These are phyloP conservation scores for Cercospora sesami DNA, from an alignment of 2,329 filamentous ascomycete species.

Conservation along the genomic window DNA sequence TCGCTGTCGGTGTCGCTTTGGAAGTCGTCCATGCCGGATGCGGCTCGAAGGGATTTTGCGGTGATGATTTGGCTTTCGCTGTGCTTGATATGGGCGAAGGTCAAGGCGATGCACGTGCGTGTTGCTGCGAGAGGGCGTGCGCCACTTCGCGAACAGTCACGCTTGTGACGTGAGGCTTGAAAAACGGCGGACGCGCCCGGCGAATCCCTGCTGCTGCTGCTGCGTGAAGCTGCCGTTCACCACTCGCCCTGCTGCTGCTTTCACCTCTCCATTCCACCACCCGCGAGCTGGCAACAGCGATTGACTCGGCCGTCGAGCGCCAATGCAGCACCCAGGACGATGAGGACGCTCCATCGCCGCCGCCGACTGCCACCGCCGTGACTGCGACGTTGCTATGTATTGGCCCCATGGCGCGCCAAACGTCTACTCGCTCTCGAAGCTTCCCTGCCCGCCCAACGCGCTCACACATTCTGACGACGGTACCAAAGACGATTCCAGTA, in stretches of 20 bases:
- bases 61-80: not conserved
- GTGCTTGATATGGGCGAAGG: not conserved
- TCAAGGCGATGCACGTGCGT: not conserved
- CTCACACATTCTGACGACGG: conserved; percentile 63
- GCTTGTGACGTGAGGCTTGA: not conserved
- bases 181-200: conserved; percentile 1
- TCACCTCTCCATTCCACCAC: not conserved
- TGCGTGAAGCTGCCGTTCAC: not conserved
- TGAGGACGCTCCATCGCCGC: not conserved
- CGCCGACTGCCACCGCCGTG: conserved; percentile 6
- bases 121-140: not conserved
- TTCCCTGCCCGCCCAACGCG: conserved; percentile 54
- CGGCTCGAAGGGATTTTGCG: not conserved
- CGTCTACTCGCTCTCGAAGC: conserved; percentile 76
- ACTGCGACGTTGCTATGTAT: conserved; percentile 64
- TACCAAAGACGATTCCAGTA: conserved; percentile 34
- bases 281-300: not conserved
- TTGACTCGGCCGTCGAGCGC: not conserved
- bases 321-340: not conserved
- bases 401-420: conserved; percentile 85
- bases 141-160: not conserved
- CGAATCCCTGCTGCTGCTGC: not conserved
- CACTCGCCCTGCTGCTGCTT: not conserved
- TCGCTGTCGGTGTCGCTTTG: conserved; percentile 97
- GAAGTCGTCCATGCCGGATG: conserved; percentile 80